phyloP scores from a whole-genome alignment of 2,329 filamentous ascomycete species.

The Cercospora brassicicola region DNA sequence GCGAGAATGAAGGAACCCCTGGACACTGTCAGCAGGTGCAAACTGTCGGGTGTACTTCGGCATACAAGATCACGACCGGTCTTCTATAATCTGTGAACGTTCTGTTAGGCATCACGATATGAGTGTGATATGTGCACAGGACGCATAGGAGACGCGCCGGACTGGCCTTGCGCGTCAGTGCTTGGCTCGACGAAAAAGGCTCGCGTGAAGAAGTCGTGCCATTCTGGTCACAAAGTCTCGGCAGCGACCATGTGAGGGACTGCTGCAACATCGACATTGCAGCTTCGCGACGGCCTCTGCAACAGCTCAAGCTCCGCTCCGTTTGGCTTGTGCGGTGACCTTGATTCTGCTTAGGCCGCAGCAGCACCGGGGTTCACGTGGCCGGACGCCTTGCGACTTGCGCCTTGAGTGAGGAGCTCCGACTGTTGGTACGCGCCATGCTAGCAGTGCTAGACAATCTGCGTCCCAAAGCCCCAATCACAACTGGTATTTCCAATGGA shows the following conservation, averaged over 20 bases:
- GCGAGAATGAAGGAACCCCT: neutral
- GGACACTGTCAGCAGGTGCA: neutral
- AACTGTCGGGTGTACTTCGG: neutral
- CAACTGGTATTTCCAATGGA: neutral
- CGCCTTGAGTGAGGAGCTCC: neutral
- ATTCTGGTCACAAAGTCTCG: neutral
- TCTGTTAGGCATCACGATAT: constrained; percentile 1
- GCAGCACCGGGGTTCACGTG: neutral
- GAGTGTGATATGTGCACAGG: neutral
- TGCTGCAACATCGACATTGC: neutral
- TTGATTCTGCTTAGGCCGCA: no score
- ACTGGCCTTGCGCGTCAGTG: neutral
- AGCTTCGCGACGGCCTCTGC: neutral
- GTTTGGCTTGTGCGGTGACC: no score
- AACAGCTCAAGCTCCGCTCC: no score
- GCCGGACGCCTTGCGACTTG: neutral
- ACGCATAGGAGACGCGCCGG: neutral
- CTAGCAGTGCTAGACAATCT: neutral
- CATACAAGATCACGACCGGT: neutral
- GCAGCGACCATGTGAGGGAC: neutral
- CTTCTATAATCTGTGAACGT: constrained; percentile 2
- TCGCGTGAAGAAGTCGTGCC: neutral
- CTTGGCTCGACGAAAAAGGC: neutral
- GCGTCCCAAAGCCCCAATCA: neutral
- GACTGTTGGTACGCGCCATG: neutral